Base-by-base conservation (phyloP, 805 yeast species). In the Lachancea mirantina region DNA sequence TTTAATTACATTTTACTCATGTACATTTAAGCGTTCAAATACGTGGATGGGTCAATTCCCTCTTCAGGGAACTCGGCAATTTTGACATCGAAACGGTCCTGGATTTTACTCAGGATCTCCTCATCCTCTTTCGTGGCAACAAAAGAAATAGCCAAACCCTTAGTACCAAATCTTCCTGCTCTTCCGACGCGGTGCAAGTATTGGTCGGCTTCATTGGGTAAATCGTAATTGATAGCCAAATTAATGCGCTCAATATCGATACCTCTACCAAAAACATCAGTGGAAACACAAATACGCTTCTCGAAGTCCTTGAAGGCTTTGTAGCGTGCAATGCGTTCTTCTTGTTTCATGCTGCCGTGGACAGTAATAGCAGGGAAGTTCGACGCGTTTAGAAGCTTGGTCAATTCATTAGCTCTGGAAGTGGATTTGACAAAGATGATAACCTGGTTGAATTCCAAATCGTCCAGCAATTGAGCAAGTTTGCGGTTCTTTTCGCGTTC, bases 111-210 rank as follows among this genome's bases (percentile, higher is more conserved):
- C 62, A 92, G 72, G 26, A 88, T 83, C 65, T 80, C 84, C 64
- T 85, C 87, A 58, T 92, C 98, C 44, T 78, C 89, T 52, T 77
- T 82, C 38, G 78, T 71, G 26, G 92, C 71, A 35, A 92, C 92
- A 46, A 89, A 84, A 25, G 96, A 84, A 38, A 92, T 74, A 34
- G 96, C 94, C 52, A 92, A 77, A 69, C 98, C 98, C 70, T 89
- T 89, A 59, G 98, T 89, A 71, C 98, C 98, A 55, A 89, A 89
- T 75, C 98, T 88, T 68, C 98, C 98, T 49, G 98, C 98, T 77
- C 98, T 87, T 59, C 98, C 98, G 43, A 89, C 98, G 71, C 98
- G 85, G 72, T 89, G 98, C 61, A 89, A 76, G 67, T 92, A 89
- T 66, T 92, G 96, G 65, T 89, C 97, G 45, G 97, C 95, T 68